These are phyloP conservation scores for Trichosanthes cucumerina DNA, from an alignment of 306 rosid species.

Conservation along the genomic window DNA sequence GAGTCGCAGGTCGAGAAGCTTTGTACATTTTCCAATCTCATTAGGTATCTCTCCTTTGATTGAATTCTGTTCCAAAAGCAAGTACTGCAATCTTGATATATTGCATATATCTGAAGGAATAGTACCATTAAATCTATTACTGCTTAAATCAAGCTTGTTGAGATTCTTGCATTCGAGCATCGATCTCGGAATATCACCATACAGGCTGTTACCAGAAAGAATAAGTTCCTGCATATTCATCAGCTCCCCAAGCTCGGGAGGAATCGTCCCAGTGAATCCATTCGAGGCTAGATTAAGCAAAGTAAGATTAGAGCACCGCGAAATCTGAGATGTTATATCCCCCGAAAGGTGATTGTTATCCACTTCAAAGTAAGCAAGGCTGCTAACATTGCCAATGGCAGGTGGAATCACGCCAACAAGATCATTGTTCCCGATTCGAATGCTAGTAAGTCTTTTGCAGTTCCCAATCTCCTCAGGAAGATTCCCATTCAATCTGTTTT, in stretches of 20 bases:
- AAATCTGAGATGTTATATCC: conserved; percentile 48
- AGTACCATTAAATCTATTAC: conserved; percentile 82
- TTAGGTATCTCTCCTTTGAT: conserved; percentile 83
- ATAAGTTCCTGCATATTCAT: conserved; percentile 88
- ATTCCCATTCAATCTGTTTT: conserved; percentile 42
- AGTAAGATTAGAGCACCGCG: conserved; percentile 74
- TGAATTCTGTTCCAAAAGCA: conserved; percentile 81
- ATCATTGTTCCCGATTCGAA: conserved; percentile 43
- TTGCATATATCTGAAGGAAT: conserved; percentile 80
- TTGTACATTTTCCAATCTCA: conserved; percentile 78
- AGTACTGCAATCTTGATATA: conserved; percentile 77
- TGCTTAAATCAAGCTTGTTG: conserved; percentile 90
- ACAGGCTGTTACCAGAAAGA: conserved; percentile 68
- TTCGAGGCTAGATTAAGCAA: conserved; percentile 90
- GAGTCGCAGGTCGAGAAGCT: conserved; percentile 73
- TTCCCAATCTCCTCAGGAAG: conserved; percentile 45
- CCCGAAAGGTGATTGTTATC: conserved; percentile 83
- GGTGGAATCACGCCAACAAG: conserved; percentile 39
- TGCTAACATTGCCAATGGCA: conserved; percentile 64
- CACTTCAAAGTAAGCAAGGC: conserved; percentile 96
- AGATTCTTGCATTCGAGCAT: conserved; percentile 77
- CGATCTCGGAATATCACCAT: conserved; percentile 70
- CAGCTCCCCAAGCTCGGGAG: conserved; percentile 67
- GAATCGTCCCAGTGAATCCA: conserved; percentile 71
- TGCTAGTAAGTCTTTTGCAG: conserved; percentile 34